phyloP scores from a whole-genome alignment of 2,329 filamentous ascomycete genomes.

The Metarhizium humberi region DNA sequence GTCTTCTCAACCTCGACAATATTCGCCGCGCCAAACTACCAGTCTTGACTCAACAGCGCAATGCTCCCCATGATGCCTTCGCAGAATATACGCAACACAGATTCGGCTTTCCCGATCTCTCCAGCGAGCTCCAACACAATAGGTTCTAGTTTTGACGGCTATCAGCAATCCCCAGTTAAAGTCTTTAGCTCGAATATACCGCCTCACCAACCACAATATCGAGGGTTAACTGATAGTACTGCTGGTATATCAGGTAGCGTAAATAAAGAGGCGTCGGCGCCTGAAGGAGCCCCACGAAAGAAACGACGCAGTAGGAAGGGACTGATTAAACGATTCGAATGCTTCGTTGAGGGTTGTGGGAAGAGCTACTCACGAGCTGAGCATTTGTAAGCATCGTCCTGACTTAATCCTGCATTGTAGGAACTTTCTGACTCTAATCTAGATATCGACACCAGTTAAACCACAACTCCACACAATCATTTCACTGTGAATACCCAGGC shows the following conservation, averaged over 20 bases:
- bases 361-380: conserved; percentile 96
- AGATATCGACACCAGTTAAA: conserved; percentile 89
- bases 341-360: conserved; percentile 76
- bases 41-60: background rate
- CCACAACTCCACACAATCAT: conserved; percentile 92
- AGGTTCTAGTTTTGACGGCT: background rate
- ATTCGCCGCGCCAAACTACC: background rate
- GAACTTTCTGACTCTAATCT: conserved; percentile 5
- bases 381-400: conserved; percentile 58
- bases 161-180: background rate
- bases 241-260: background rate
- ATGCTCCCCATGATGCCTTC: background rate
- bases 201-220: background rate
- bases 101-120: background rate
- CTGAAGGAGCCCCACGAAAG: conserved; percentile 26
- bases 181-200: background rate
- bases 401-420: conserved; percentile 13
- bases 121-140: background rate
- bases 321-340: conserved; percentile 74
- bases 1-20: background rate
- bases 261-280: background rate
- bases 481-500: conserved; percentile 84
- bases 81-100: background rate
- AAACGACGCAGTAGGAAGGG: conserved; percentile 66
- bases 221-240: background rate